phyloP scores from a whole-genome alignment of 2,329 filamentous ascomycete species.

The Fusarium sp. region DNA sequence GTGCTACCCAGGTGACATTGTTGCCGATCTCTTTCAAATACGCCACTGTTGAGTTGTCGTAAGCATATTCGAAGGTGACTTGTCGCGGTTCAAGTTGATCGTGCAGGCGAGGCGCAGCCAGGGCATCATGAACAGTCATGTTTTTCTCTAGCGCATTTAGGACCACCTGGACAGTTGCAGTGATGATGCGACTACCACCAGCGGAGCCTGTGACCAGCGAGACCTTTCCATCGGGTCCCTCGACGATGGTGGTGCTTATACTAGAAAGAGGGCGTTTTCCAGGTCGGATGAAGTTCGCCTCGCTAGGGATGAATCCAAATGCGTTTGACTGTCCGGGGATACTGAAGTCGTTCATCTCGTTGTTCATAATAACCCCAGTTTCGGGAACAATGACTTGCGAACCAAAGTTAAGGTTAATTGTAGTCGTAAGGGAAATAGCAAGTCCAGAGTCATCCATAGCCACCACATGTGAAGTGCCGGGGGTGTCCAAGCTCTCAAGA shows the following conservation, averaged over 20 bases:
- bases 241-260: constrained; percentile 82
- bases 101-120: constrained; percentile 79
- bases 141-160: constrained; percentile 78
- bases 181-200: constrained; percentile 87
- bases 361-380: constrained; percentile 80
- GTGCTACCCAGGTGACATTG: constrained; percentile 78
- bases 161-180: constrained; percentile 81
- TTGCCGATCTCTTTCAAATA: constrained; percentile 76
- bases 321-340: constrained; percentile 77
- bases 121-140: constrained; percentile 70
- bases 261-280: constrained; percentile 83
- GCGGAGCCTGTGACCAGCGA: constrained; percentile 82
- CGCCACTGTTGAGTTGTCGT: constrained; percentile 75
- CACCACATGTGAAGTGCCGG: constrained; percentile 76
- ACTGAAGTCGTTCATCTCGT: constrained; percentile 78
- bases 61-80: constrained; percentile 77
- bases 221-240: constrained; percentile 73
- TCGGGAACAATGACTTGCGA: constrained; percentile 81
- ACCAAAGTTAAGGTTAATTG: constrained; percentile 84
- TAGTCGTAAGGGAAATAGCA: constrained; percentile 82
- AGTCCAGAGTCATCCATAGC: constrained; percentile 77
- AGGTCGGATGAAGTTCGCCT: constrained; percentile 79
- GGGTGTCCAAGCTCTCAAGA: constrained; percentile 66
- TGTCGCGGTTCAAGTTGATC: constrained; percentile 82
- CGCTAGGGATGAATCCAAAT: constrained; percentile 81